Conservation (phyloP, 352 stramenopile genomes). For the Phytophthora boehmeriae region DNA sequence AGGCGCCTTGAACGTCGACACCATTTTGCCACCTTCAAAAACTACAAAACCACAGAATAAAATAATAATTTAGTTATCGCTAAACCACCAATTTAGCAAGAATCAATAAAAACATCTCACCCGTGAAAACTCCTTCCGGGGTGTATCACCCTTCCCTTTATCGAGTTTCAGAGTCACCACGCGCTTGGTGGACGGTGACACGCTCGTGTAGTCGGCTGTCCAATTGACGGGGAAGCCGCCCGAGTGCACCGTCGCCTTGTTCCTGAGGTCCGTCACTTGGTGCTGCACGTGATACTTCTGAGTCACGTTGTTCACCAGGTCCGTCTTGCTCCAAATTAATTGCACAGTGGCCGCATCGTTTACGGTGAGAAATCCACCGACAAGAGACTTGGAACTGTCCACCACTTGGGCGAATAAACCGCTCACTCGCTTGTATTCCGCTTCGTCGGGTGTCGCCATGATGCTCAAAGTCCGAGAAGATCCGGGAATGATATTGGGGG, state of each 20-base stretch:
- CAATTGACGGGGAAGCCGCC: slow-evolving; percentile 46
- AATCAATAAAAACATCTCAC: slow-evolving; percentile 11
- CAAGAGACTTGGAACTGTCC: slow-evolving; percentile 53
- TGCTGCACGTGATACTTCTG: slow-evolving; percentile 65
- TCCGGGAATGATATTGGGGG: neutral
- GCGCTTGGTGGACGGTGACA: slow-evolving; percentile 58
- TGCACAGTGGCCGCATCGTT: slow-evolving; percentile 44
- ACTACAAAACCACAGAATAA: slow-evolving; percentile 30
- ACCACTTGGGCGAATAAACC: slow-evolving; percentile 57
- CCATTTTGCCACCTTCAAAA: slow-evolving; percentile 42
- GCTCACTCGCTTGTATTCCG: slow-evolving; percentile 39
- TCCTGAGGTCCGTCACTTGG: slow-evolving; percentile 39
- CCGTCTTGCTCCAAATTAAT: slow-evolving; percentile 64
- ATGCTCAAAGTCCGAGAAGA: neutral
- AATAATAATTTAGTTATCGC: neutral
- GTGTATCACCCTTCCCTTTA: slow-evolving; percentile 41
- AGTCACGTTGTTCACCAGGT: slow-evolving; percentile 59
- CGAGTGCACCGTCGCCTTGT: slow-evolving; percentile 32
- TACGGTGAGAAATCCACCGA: slow-evolving; percentile 45
- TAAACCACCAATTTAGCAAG: too few species aligned
- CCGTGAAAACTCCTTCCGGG: slow-evolving; percentile 55
- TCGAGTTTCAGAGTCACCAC: slow-evolving; percentile 68
- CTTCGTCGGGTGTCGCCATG: slow-evolving; percentile 7
- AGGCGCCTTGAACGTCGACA: slow-evolving; percentile 62
- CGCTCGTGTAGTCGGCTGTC: slow-evolving; percentile 49